Evolutionary conservation across 148 eudicot species (phyloP), one percentile per base, ranked within the genome.

Genomic region (Rhododendron ovatum): DNA sequence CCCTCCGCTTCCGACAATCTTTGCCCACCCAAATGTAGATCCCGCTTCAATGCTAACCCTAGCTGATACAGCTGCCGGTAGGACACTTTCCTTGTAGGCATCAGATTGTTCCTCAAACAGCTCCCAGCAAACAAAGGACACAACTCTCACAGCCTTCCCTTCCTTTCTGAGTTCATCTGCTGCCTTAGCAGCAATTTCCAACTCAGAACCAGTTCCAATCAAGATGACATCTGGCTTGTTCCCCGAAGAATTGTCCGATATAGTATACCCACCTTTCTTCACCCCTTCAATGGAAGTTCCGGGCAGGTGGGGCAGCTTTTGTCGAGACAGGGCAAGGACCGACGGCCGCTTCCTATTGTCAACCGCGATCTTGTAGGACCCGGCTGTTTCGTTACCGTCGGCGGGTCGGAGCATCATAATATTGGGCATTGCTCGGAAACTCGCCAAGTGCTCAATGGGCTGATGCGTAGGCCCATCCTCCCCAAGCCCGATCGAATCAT

Each of bases 371-470:
- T 90, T 92, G 93, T 96, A 96, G 33, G 93, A 92, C 0, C 98
- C 99, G 1, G 99, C 98, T 24, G 98, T 96, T 88, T 96, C 98
- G 1, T 95, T 96, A 13, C 99, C 99, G 45, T 96, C 99, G 5
- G 99, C 99, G 3, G 99, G 99, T n/a, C 98, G 98, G 81, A 95
- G 86, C 98, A 95, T 96, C 84, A 96, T 57, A 41, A 95, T 91
- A 77, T 96, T 93, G 50, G 99, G 99, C 99, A 96, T 96, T n/a
- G 99, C 99, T n/a, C 99, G 86, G 90, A 96, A 95, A 82, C 99
- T 96, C 2, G 99, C 98, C 88, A 96, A 88, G 84, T 96, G 99
- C 91, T 96, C 99, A 48, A 96, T 92, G 26, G 99, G 99, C 88
- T 96, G 99, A 89, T 96, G 99, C 50, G 98, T 96, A 4, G 99